A percentile compares a stretch with the other conserved stretches of the same genome.
phyloP scores from a whole-genome alignment of 1,284 basidiomycete genomes.

The Pyrrhoderma lamaoense region DNA sequence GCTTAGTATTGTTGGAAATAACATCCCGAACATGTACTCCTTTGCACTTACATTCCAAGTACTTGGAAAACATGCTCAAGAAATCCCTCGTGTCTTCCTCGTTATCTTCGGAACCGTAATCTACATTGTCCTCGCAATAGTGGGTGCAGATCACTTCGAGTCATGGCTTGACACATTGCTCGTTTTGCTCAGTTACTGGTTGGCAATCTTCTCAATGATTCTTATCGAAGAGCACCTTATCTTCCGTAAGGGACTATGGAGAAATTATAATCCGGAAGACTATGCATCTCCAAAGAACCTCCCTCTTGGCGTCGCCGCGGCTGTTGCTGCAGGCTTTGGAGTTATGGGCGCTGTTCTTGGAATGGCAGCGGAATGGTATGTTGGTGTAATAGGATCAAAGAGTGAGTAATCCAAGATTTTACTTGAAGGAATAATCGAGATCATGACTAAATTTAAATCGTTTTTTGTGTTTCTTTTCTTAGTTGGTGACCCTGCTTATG shows the following conservation, averaged over 20 bases:
- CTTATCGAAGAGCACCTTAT: slow-evolving; percentile 31
- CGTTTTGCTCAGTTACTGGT: slow-evolving; percentile 29
- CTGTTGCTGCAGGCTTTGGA: slow-evolving; percentile 23
- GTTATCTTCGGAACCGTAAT: slow-evolving; percentile 27
- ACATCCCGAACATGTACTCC: slow-evolving; percentile 30
- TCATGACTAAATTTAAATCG: no score
- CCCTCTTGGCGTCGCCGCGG: slow-evolving; percentile 27
- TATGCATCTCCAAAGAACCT: slow-evolving; percentile 25
- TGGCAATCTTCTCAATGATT: slow-evolving; percentile 29
- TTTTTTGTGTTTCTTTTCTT: neutral
- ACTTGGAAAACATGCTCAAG: slow-evolving; percentile 28
- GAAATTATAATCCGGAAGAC: slow-evolving; percentile 27
- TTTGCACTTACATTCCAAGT: slow-evolving; percentile 31
- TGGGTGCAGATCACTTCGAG: slow-evolving; percentile 31
- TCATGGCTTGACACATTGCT: slow-evolving; percentile 29
- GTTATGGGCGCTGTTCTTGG: slow-evolving; percentile 28
- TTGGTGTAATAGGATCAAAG: slow-evolving; percentile 16
- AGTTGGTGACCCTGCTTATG: slow-evolving; percentile 22
- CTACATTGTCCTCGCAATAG: slow-evolving; percentile 31
- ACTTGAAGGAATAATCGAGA: no score
- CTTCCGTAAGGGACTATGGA: slow-evolving; percentile 28
- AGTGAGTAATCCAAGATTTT: no score
- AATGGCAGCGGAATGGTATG: slow-evolving; percentile 26
- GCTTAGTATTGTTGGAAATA: slow-evolving; percentile 29
- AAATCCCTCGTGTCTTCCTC: slow-evolving; percentile 32